Base-by-base conservation (phyloP, 148 eudicot species). In the Rhododendron molle region DNA sequence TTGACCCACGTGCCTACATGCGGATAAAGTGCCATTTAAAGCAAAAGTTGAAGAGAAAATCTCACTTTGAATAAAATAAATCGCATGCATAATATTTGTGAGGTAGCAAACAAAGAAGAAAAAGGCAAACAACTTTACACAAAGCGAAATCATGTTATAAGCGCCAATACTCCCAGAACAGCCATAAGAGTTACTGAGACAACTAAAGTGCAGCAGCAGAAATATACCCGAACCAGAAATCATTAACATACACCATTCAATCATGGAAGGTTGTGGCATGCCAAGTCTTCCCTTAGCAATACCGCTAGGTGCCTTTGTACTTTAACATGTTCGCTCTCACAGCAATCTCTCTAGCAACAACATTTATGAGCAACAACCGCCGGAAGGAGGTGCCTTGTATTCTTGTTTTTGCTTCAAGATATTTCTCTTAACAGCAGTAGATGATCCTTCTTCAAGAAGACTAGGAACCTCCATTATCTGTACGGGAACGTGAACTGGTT, bases 401-500 rank as follows among this genome's bases (percentile, higher is more conserved):
- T 92, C 95, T 89, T 91, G 97, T 78, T 95, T 95, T 88, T 91
- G 96, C 88, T 93, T 95, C 79, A 93, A 87, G 85, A 93, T 93
- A 87, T 94, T 96, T 87, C 95, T 93, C 90, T 95, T 96, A 32
- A 77, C 93, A 44, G 86, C 90, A 11, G 87, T 93, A 6, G 99
- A 93, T 77, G 99, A 92, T 77, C 99, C 99, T 95, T 96, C 96
- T 87, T 96, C 97, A 52, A 94, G 85, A 32, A 95, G 94, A 86
- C 96, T 91, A 2, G 99, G 98, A 84, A 96, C 94, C 87, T 96
- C 98, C 98, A 96, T 94, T 74, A 96, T 94, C 99, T 96, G 94
- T 74, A 73, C 7, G 20, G 23, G 46, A 28, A 28, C n/a, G 9
- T 2, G 40, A 26, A 28, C 18, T 7, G 34, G 18, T 49, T 62